Conservation (phyloP, 192 early-diverging fungal species). For the Coemansia sp. region DNA sequence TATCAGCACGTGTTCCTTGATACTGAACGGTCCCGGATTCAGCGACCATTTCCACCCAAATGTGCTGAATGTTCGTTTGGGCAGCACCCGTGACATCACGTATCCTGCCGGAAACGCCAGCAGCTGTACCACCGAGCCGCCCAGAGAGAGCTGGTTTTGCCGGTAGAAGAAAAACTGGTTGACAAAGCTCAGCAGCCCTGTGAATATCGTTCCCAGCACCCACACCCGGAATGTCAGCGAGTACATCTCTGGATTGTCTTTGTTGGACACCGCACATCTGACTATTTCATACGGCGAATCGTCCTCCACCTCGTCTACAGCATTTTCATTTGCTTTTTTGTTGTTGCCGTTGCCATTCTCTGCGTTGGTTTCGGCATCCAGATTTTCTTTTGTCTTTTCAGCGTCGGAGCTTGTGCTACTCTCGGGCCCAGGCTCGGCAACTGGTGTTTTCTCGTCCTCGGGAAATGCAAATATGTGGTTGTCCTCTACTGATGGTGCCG, state of each 20-base stretch:
- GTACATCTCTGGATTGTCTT: constrained; percentile 64
- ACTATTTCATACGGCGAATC: constrained; percentile 66
- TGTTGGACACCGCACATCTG: constrained; percentile 65
- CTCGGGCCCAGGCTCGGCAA: not conserved
- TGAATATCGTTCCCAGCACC: constrained; percentile 70
- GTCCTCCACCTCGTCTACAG: constrained; percentile 21
- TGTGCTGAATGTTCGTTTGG: constrained; percentile 51
- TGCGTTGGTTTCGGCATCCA: not conserved
- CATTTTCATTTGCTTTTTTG: constrained; percentile 27
- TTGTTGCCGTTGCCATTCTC: not conserved
- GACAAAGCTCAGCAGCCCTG: constrained; percentile 61
- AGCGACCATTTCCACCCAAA: constrained; percentile 59
- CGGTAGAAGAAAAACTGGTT: constrained; percentile 87
- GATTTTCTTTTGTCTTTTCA: not conserved
- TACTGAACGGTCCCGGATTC: constrained; percentile 82
- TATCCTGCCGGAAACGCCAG: constrained; percentile 75
- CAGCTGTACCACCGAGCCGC: constrained; percentile 69
- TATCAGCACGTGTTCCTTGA: constrained; percentile 87
- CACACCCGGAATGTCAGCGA: constrained; percentile 72
- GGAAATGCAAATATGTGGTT: constrained; percentile 21
- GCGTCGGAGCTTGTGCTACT: not conserved
- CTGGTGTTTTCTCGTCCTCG: constrained; percentile 25
- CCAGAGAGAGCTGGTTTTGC: constrained; percentile 73
- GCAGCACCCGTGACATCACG: constrained; percentile 62
- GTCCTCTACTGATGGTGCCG: not conserved